phyloP scores from a whole-genome alignment of 768 basidiomycete species.

The Auricularia sp. region DNA sequence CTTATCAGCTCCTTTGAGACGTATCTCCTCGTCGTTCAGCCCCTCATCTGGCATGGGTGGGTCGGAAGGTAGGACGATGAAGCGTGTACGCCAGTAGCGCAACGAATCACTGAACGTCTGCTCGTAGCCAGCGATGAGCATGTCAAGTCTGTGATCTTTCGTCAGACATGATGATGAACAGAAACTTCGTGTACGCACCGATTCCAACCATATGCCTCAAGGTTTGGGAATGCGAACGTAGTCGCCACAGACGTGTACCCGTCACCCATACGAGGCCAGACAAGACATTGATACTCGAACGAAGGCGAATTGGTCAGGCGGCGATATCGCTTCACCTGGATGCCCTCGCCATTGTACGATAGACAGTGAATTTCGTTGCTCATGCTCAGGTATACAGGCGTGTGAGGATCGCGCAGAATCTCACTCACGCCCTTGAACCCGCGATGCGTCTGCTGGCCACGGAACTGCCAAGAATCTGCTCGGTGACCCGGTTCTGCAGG shows the following conservation, averaged over 20 bases:
- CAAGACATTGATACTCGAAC: slow-evolving; percentile 75
- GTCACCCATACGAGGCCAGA: slow-evolving; percentile 86
- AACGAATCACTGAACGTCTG: slow-evolving; percentile 70
- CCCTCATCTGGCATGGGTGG: slow-evolving; percentile 54
- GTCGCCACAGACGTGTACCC: slow-evolving; percentile 76
- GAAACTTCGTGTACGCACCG: slow-evolving; percentile 33
- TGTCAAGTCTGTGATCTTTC: slow-evolving; percentile 51
- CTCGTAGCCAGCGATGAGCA: slow-evolving; percentile 77
- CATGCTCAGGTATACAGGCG: slow-evolving; percentile 86
- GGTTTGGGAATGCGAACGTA: slow-evolving; percentile 63
- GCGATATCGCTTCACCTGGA: slow-evolving; percentile 81
- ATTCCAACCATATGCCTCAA: slow-evolving; percentile 84
- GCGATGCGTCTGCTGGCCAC: slow-evolving; percentile 15
- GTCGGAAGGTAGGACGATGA: slow-evolving; percentile 80
- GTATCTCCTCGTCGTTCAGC: slow-evolving; percentile 78
- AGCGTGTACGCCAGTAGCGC: slow-evolving; percentile 89
- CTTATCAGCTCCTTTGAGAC: slow-evolving; percentile 82
- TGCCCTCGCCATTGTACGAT: slow-evolving; percentile 81
- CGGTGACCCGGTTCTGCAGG: slow-evolving; percentile 14
- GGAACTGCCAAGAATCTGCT: slow-evolving; percentile 15
- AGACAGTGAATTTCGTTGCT: slow-evolving; percentile 92
- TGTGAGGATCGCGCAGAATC: slow-evolving; percentile 18
- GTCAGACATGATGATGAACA: background rate
- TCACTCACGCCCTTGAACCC: background rate
- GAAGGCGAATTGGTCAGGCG: slow-evolving; percentile 53